phyloP scores from a whole-genome alignment of 2,329 filamentous ascomycete genomes.

The Lasiodiplodia theobromae region DNA sequence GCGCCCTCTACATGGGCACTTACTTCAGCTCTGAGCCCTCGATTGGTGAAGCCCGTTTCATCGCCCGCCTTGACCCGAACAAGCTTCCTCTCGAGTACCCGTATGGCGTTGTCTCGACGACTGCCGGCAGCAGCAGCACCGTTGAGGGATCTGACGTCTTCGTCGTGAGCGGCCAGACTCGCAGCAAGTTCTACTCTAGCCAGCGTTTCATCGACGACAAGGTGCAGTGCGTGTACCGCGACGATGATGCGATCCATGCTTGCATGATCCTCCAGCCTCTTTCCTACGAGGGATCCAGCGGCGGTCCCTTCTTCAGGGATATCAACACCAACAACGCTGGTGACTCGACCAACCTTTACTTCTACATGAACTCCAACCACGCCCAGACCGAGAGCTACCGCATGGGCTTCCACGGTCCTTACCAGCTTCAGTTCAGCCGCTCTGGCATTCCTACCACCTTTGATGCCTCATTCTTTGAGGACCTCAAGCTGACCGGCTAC shows the following conservation, averaged over 20 bases:
- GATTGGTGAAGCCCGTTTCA: conserved; percentile 66
- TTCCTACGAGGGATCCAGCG: conserved; percentile 68
- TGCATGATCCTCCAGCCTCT: conserved; percentile 63
- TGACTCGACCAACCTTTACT: conserved; percentile 65
- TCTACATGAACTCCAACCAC: conserved; percentile 65
- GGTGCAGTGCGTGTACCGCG: conserved; percentile 67
- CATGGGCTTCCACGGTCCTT: conserved; percentile 71
- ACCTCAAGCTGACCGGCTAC: conserved; percentile 65
- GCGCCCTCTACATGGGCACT: conserved; percentile 62
- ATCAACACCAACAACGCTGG: conserved; percentile 72
- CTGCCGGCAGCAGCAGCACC: conserved; percentile 55
- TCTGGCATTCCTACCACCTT: conserved; percentile 59
- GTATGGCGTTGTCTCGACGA: conserved; percentile 60
- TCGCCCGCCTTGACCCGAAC: conserved; percentile 64
- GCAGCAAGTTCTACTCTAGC: conserved; percentile 74
- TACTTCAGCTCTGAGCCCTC: conserved; percentile 60
- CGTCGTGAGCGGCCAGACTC: conserved; percentile 66
- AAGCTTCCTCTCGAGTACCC: conserved; percentile 46
- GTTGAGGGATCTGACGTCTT: conserved; percentile 64
- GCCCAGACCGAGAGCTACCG: conserved; percentile 68
- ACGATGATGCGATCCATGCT: conserved; percentile 57
- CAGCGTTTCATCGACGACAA: conserved; percentile 74
- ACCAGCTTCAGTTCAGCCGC: conserved; percentile 67
- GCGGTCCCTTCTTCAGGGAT: conserved; percentile 69
- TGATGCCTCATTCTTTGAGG: conserved; percentile 67